Conservation (phyloP, 2,329 filamentous ascomycete species). For the Hymenoscyphus albidus region DNA sequence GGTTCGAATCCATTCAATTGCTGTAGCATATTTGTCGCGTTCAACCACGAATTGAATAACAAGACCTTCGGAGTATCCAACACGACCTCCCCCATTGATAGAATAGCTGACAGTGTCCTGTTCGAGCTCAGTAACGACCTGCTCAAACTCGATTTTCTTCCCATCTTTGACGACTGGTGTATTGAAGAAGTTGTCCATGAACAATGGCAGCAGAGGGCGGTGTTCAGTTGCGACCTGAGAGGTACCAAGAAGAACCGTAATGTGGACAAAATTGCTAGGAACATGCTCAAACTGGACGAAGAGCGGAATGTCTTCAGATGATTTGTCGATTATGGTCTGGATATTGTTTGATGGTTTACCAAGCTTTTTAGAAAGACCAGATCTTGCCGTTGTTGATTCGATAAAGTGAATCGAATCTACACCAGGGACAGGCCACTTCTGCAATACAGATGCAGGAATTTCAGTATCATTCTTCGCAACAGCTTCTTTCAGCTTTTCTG, state of each 20-base stretch:
- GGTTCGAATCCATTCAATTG: conserved; percentile 78
- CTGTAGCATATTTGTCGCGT: conserved; percentile 76
- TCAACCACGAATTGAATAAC: conserved; percentile 82
- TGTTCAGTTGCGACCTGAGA: conserved; percentile 72
- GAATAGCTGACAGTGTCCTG: conserved; percentile 83
- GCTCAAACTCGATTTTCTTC: conserved; percentile 77
- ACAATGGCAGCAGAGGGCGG: conserved; percentile 79
- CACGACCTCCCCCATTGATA: conserved; percentile 61
- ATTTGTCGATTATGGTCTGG: conserved; percentile 71
- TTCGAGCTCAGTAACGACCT: conserved; percentile 88
- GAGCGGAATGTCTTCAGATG: conserved; percentile 61
- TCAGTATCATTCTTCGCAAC: conserved; percentile 85
- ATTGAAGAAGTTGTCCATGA: conserved; percentile 91
- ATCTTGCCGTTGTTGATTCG: conserved; percentile 76
- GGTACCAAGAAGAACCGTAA: conserved; percentile 78
- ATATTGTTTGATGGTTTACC: conserved; percentile 65
- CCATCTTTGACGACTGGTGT: conserved; percentile 78
- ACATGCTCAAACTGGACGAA: conserved; percentile 98
- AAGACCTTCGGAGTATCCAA: conserved; percentile 79
- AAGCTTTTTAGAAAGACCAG: conserved; percentile 70
- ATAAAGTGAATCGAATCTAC: conserved; percentile 96
- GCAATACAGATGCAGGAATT: conserved; percentile 78
- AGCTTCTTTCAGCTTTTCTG: conserved; percentile 72
- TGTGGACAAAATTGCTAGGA: conserved; percentile 84
- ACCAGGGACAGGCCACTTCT: conserved; percentile 75